Base-by-base conservation (phyloP, 2,329 filamentous ascomycete genomes). In the Intubia oerlemansii region DNA sequence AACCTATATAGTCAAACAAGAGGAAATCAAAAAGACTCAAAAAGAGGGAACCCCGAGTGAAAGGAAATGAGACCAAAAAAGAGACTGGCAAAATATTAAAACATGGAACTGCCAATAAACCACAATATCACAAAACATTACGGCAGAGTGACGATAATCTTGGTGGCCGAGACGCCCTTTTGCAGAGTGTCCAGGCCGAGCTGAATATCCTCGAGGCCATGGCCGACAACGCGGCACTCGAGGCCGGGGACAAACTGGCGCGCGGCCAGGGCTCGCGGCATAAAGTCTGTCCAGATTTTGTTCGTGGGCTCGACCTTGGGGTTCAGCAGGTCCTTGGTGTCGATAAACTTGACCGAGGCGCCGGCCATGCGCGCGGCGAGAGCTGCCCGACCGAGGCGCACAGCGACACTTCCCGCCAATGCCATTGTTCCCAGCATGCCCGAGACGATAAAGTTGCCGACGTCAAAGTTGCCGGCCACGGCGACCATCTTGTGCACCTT, bases 131-230 rank as follows among this genome's bases (percentile, higher is more conserved):
- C n/a, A n/a, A n/a, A n/a, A n/a, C n/a, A n/a, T n/a, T n/a, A n/a
- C n/a, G n/a, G n/a, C n/a, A n/a, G n/a, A n/a, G n/a, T n/a, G n/a
- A n/a, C n/a, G n/a, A n/a, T n/a, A n/a, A n/a, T n/a, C n/a, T n/a
- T n/a, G n/a, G n/a, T n/a, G n/a, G n/a, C n/a, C n/a, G n/a, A n/a
- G n/a, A n/a, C n/a, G n/a, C n/a, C n/a, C n/a, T n/a, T n/a, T n/a
- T n/a, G n/a, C n/a, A n/a, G n/a, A n/a, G n/a, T n/a, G n/a, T n/a
- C n/a, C n/a, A n/a, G n/a, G n/a, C n/a, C n/a, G n/a, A n/a, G n/a
- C n/a, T n/a, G n/a, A n/a, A n/a, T n/a, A n/a, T n/a, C n/a, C 13
- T 46, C 44, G 7, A 50, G 27, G 3, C 47, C 45, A 7, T 38
- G 32, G 3, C 46, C 47, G 2, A 40, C 41, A 5, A 51, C 38